A percentile compares a stretch with the other conserved stretches of the same genome.
phyloP scores from a whole-genome alignment of 495 filamentous ascomycete species.

The Neurospora sp. region DNA sequence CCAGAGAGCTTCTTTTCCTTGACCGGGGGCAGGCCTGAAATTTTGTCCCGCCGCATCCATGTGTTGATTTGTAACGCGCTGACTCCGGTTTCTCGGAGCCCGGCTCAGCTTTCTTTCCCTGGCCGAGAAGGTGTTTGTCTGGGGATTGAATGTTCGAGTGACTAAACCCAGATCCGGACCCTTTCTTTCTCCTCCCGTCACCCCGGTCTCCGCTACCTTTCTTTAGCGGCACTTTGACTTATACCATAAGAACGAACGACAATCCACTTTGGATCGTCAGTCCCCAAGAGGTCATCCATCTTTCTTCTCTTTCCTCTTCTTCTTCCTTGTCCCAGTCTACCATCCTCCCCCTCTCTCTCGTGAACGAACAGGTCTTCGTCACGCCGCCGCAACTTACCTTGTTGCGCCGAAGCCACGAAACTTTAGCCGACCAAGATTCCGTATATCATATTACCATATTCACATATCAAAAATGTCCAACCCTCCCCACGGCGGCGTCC shows the following conservation, averaged over 20 bases:
- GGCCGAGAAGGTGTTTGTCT: neutral
- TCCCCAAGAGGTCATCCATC: neutral
- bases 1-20: neutral
- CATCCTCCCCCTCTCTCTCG: neutral
- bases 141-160: neutral
- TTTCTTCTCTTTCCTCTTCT: neutral
- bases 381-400: neutral
- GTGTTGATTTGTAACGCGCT: neutral
- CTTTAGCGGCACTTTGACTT: neutral
- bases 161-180: neutral
- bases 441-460: neutral
- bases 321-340: neutral
- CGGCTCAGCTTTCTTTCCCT: neutral
- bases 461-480: constrained; percentile 42
- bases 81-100: neutral
- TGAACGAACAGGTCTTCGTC: neutral
- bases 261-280: neutral
- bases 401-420: neutral
- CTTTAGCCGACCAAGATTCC: neutral
- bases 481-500: constrained; percentile 86
- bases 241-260: neutral
- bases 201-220: neutral
- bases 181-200: neutral
- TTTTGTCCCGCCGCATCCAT: neutral
- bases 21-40: neutral